These are phyloP conservation scores for Leucogyrophana mollusca DNA, from an alignment of 768 basidiomycete species.

Conservation along the genomic window DNA sequence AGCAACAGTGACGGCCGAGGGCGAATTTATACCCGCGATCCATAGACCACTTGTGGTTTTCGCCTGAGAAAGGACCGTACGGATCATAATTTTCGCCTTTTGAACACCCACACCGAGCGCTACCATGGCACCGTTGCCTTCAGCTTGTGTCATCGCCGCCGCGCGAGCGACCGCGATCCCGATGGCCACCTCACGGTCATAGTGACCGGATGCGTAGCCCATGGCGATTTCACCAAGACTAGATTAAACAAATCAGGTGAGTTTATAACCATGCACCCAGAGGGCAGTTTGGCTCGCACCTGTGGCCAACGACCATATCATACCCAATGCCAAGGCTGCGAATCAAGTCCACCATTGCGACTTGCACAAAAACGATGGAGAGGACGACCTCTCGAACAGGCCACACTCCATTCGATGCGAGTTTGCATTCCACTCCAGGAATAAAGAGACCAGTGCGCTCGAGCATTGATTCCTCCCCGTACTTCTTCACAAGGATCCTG, in stretches of 20 bases:
- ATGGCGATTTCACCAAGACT: conserved; percentile 34
- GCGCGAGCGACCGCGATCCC: conserved; percentile 37
- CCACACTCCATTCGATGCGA: conserved; percentile 26
- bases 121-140: conserved; percentile 34
- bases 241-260: conserved; percentile 5
- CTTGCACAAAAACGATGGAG: conserved; percentile 31
- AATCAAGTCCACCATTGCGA: conserved; percentile 33
- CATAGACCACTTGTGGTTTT: conserved; percentile 27
- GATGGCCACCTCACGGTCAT: conserved; percentile 31
- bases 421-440: conserved; percentile 20
- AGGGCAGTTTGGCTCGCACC: conserved; percentile 17
- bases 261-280: background rate
- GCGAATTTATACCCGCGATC: conserved; percentile 36
- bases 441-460: conserved; percentile 34
- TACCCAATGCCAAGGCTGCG: conserved; percentile 29
- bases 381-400: conserved; percentile 32
- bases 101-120: conserved; percentile 33
- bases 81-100: conserved; percentile 30
- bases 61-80: conserved; percentile 26
- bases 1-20: conserved; percentile 34
- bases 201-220: conserved; percentile 36
- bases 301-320: conserved; percentile 33
- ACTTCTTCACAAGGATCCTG: conserved; percentile 26
- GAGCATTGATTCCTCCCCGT: conserved; percentile 28
- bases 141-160: conserved; percentile 33